Conservation (phyloP, 2,329 filamentous ascomycete species). For the Cladorrhinum sp. region DNA sequence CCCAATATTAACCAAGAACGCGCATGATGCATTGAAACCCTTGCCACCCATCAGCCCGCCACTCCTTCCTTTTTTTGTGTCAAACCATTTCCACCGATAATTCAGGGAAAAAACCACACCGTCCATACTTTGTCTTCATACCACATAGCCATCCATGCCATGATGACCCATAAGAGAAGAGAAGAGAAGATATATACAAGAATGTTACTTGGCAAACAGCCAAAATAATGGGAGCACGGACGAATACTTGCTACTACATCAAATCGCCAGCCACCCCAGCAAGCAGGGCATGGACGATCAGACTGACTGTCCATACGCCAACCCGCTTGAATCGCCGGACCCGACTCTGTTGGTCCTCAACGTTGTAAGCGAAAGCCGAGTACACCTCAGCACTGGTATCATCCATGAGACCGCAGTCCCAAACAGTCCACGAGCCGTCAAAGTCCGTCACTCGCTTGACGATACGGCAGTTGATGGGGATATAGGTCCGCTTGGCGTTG, state of each 20-base stretch:
- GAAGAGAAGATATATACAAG: not conserved
- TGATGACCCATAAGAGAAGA: not conserved
- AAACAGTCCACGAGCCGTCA: conserved; percentile 91
- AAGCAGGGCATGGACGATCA: conserved; percentile 90
- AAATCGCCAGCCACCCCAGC: conserved; percentile 89
- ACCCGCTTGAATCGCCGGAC: conserved; percentile 86
- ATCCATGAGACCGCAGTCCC: conserved; percentile 90
- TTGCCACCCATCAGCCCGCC: not conserved
- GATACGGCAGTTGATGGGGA: conserved; percentile 90
- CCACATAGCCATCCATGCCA: not conserved
- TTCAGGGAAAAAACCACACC: not conserved
- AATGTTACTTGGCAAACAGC: not conserved
- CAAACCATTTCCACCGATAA: not conserved
- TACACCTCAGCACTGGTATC: conserved; percentile 93
- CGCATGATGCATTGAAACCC: not conserved
- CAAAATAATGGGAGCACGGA: not conserved
- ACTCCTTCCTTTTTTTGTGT: not conserved
- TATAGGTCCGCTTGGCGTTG: conserved; percentile 91
- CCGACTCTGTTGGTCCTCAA: conserved; percentile 83
- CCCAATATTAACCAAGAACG: not conserved
- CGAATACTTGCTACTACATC: conserved; percentile 33
- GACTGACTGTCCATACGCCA: conserved; percentile 89
- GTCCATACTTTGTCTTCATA: not conserved
- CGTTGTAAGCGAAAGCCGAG: conserved; percentile 86
- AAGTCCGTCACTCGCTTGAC: conserved; percentile 89